Evolutionary conservation across 306 rosid species (phyloP), one percentile per base, ranked within the genome.

Genomic region (Vigna nakashimae): DNA sequence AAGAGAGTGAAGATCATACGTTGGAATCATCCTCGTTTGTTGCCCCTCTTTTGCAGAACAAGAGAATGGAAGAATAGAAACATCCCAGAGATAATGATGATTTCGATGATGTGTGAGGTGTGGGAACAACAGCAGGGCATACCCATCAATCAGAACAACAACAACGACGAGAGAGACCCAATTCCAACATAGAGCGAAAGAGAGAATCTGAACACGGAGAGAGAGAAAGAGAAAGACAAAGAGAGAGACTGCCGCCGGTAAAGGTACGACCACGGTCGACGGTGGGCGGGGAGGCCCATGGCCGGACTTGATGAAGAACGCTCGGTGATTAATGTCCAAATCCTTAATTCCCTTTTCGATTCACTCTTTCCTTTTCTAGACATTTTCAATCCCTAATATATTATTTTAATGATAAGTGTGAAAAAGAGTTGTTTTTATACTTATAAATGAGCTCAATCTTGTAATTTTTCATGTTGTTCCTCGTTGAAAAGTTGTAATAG

Each of bases 51-150:
- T 17, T 75, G 70, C 49, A 40, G 34, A 71, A 71, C 58, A 62
- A 62, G 28, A 42, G 9, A 55, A 16, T 51, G 17, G 49, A 51
- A 16, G 28, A 32, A 30, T 62, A 63, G 15, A 60, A 60, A 30
- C 1, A 5, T 24, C 6, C 7, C n/a, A 58, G 13, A 24, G 38
- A 24, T 24, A 57, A 22, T 11, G 36, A 56, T 24, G 64, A 93
- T 89, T 79, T 86, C 95, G 30, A 95, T 93, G 90, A 93, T 91
- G 91, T 93, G 97, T 16, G 95, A 91, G 67, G 98, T 93, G 81
- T 86, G 90, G 79, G 97, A 93, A 90, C 91, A 91, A 38, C 97
- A 93, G 87, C 90, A 79, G 82, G 88, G 87, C 91, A 88, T 90
- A 68, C 95, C 98, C 98, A 93, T 93, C 90, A 74, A 91, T 91